Evolutionary conservation across 371 early-diverging fungal genomes (phyloP).

Genomic region (Mucor velutinosus): DNA sequence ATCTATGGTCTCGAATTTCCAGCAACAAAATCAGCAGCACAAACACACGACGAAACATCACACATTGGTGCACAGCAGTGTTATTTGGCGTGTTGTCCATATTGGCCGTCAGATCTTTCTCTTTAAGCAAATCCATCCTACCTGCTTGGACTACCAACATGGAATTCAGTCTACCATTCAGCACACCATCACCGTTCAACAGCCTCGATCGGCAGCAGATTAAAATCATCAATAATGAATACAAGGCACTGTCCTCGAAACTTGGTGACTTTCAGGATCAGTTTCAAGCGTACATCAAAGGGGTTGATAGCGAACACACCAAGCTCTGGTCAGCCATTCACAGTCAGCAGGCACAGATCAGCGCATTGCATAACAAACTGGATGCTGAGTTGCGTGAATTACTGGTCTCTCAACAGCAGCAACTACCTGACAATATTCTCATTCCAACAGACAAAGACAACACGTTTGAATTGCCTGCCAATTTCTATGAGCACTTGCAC

Average conservation of each 20-base stretch:
- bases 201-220: background rate
- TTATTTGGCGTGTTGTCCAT: background rate
- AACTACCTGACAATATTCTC: conserved; percentile 7
- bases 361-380: background rate
- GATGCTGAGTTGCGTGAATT: background rate
- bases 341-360: background rate
- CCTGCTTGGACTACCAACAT: background rate
- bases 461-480: background rate
- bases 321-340: background rate
- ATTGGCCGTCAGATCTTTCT: background rate
- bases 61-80: background rate
- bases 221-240: background rate
- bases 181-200: background rate
- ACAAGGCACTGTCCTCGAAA: background rate
- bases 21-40: background rate
- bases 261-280: background rate
- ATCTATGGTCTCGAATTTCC: background rate
- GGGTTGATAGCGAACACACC: background rate
- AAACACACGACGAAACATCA: background rate
- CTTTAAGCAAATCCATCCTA: background rate
- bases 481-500: conserved; percentile 5
- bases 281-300: background rate
- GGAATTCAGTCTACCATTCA: background rate
- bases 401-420: background rate
- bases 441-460: conserved; percentile 12